Evolutionary conservation across 352 stramenopile genomes (phyloP), one percentile per base, ranked within the genome.

Genomic region (Pythium pyrilobum): DNA sequence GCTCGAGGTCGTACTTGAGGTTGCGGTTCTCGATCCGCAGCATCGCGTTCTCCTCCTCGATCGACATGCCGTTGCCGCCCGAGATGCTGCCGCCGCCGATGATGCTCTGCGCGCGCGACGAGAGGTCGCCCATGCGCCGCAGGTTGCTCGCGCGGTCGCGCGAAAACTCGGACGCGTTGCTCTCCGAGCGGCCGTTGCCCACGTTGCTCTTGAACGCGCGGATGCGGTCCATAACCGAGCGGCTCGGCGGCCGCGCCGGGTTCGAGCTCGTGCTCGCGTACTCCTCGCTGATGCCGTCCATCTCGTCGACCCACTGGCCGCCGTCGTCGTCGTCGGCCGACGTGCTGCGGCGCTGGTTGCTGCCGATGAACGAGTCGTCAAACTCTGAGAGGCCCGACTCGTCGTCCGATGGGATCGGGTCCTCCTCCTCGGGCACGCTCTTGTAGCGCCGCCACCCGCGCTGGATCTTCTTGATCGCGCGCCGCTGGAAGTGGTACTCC

Each of bases 21-120:
- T 93, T 93, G 42, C 80, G 82, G 63, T 93, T 93, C 66, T 93
- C 82, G 41, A 89, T 87, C 51, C 86, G 85, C 32, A 93, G 77
- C 74, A 89, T 93, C 52, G 80, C 73, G 52, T 93, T 93, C 60
- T 93, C 82, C 51, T 93, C 82, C 53, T 93, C 82, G 9, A 92
- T 52, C 21, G 74, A 77, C 52, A 86, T 86, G 49, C 74, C 75
- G 29, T 71, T 88, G 46, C 72, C 83, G n/a, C 62, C 59, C 27
- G 72, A 78, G n/a, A 75, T 74, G 59, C 74, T 85, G 52, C 74
- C 69, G 55, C 76, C 83, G n/a, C 69, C 64, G 37, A 90, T 81
- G 28, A 90, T 80, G 57, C 66, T 84, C 59, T 88, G 82, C 9
- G 82, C 80, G 27, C 77, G 80, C 10, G 68, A 66, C 10, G 80